Evolutionary conservation across 176 grass and related monocot species (phyloP), one percentile per base, ranked within the genome.

Genomic region (Puya raimondii): DNA sequence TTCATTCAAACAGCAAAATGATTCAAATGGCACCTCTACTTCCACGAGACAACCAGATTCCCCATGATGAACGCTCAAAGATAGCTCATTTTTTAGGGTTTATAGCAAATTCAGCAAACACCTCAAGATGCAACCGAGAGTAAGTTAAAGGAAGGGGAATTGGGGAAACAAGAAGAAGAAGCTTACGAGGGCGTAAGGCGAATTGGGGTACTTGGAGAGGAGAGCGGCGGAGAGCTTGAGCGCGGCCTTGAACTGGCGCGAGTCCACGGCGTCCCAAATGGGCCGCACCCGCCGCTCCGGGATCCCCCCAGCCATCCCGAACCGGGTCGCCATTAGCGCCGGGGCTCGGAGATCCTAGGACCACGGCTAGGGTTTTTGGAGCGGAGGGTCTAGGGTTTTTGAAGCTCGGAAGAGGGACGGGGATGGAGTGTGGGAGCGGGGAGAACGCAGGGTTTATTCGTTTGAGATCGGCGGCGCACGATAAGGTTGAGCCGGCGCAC

Each of bases 181-280:
- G 65, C 93, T 89, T 73, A 97, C 89, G 11, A 90, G 93, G n/a
- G 75, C 86, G 61, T 97, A 92, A n/a, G 79, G 93, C 14, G 89
- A 97, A 23, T 78, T 89, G 23, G 92, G 88, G 71, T 86, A 79
- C 85, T 96, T 96, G 77, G 74, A 72, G 47, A 88, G 82, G 69
- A 96, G 85, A 50, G 52, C 73, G 48, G 74, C 68, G 66, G 85
- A 90, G 68, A 88, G 91, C 85, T 91, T 96, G 68, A 91, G 85
- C 47, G 91, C 80, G 11, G 85, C 4, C 82, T 88, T 96, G 85
- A 72, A 96, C 88, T 96, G 88, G 27, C 91, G 88, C 59, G 91
- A 92, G 89, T 99, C 94, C 18, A 93, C 72, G 51, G 94, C 94
- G 72, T 93, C 94, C 94, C 94, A 93, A 82, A 99, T 99, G 64